These are phyloP conservation scores for Penicillium vulpinum DNA, from an alignment of 2,329 filamentous ascomycete species.

Conservation along the genomic window DNA sequence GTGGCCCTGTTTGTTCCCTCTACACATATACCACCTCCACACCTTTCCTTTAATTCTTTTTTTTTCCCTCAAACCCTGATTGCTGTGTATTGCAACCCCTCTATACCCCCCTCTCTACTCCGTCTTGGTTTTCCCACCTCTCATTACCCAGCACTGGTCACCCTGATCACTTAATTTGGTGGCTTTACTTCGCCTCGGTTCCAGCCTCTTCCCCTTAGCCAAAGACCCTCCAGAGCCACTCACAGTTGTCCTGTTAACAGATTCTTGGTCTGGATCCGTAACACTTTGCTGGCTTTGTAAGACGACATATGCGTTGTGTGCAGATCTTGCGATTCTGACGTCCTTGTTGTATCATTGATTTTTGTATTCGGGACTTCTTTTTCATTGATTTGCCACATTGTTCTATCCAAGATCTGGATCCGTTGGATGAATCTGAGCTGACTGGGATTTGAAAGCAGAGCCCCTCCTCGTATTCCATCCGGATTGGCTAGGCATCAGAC, in stretches of 20 bases:
- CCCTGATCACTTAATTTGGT: not conserved
- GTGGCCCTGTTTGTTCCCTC: slow-evolving; percentile 1
- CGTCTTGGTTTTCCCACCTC: not conserved
- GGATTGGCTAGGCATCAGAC: slow-evolving; percentile 6
- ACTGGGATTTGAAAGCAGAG: slow-evolving; percentile 5
- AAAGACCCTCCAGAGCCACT: not conserved
- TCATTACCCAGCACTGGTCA: slow-evolving; percentile 11
- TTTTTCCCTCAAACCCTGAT: not conserved
- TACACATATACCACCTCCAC: not conserved
- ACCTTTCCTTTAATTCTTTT: not conserved
- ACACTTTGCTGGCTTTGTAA: slow-evolving; percentile 12
- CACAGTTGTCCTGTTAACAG: not conserved
- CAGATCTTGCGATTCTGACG: slow-evolving; percentile 1
- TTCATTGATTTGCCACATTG: not conserved
- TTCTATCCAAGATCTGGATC: not conserved
- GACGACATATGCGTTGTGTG: slow-evolving; percentile 3
- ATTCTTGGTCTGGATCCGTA: slow-evolving; percentile 5
- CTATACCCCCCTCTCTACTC: not conserved
- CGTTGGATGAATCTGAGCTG: not conserved
- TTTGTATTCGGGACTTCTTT: not conserved
- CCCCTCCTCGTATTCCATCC: not conserved
- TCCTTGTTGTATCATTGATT: slow-evolving; percentile 7
- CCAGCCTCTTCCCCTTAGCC: not conserved
- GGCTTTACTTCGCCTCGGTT: not conserved
- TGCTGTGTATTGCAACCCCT: not conserved